Conservation (phyloP, 108 stramenopile genomes). For the Epipyxis sp. region DNA sequence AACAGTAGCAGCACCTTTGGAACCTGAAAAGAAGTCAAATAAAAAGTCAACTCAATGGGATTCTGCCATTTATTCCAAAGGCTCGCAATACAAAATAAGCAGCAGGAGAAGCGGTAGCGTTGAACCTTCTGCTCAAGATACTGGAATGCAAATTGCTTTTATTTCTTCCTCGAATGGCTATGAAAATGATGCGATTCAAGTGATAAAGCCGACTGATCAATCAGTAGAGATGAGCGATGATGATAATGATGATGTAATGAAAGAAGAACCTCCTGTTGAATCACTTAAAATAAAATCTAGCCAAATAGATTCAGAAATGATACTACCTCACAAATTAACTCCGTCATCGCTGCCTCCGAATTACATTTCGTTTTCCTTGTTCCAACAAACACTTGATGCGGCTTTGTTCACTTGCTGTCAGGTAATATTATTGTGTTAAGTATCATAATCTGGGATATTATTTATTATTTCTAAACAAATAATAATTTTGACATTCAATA, state of each 20-base stretch:
- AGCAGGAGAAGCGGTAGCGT: background rate
- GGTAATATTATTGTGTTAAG: too few relatives aligned
- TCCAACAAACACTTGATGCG: background rate
- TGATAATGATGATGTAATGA: too few relatives aligned
- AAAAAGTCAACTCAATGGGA: background rate
- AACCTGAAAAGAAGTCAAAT: background rate
- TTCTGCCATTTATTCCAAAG: background rate
- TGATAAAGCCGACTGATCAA: background rate
- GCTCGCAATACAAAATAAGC: background rate
- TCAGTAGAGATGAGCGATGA: too few relatives aligned
- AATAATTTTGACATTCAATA: too few relatives aligned
- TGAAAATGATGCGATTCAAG: background rate
- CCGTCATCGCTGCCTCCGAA: too few relatives aligned
- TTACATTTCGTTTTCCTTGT: background rate
- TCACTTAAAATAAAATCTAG: too few relatives aligned
- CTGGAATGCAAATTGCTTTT: background rate
- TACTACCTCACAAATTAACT: too few relatives aligned
- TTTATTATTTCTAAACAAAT: too few relatives aligned
- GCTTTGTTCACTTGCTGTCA: background rate
- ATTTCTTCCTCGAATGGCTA: background rate
- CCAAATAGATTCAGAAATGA: too few relatives aligned
- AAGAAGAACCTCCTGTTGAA: too few relatives aligned
- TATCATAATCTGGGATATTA: too few relatives aligned
- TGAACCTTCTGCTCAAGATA: too few relatives aligned
- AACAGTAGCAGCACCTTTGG: background rate